A percentile compares a stretch with the other conserved stretches of the same genome.
phyloP scores from a whole-genome alignment of 805 yeast species.

The Kodamaea jinghongensis region DNA sequence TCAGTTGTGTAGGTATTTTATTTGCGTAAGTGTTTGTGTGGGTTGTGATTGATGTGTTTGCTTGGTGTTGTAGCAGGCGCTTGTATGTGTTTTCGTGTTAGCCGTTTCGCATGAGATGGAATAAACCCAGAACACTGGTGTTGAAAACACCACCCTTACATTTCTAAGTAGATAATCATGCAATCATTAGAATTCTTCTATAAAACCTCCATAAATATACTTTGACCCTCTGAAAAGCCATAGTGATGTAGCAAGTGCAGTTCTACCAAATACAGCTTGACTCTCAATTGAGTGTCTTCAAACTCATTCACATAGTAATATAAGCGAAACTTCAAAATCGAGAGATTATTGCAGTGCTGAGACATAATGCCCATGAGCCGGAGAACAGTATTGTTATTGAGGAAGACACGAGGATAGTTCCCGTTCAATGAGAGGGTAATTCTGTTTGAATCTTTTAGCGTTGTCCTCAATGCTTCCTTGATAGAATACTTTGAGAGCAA shows the following conservation, averaged over 20 bases:
- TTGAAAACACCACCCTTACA: no score
- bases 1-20: no score
- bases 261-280: slow-evolving; percentile 20
- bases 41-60: no score
- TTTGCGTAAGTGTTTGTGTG: no score
- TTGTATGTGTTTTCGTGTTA: no score
- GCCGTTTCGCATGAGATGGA: no score
- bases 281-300: slow-evolving; percentile 12
- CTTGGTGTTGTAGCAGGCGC: no score
- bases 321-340: slow-evolving; percentile 24
- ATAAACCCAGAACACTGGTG: no score
- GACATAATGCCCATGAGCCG: slow-evolving; percentile 35
- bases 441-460: not conserved
- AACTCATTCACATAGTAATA: slow-evolving; percentile 25
- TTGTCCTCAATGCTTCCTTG: slow-evolving; percentile 1
- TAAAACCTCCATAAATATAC: slow-evolving; percentile 15
- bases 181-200: not conserved
- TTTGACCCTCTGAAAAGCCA: slow-evolving; percentile 22
- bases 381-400: slow-evolving; percentile 26
- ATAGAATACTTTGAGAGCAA: slow-evolving; percentile 38
- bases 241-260: slow-evolving; percentile 24
- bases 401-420: slow-evolving; percentile 17
- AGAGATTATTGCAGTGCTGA: slow-evolving; percentile 9
- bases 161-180: not conserved
- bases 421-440: slow-evolving; percentile 2